Conservation (phyloP, 1,284 basidiomycete species). For the Rhodotorula sp. region DNA sequence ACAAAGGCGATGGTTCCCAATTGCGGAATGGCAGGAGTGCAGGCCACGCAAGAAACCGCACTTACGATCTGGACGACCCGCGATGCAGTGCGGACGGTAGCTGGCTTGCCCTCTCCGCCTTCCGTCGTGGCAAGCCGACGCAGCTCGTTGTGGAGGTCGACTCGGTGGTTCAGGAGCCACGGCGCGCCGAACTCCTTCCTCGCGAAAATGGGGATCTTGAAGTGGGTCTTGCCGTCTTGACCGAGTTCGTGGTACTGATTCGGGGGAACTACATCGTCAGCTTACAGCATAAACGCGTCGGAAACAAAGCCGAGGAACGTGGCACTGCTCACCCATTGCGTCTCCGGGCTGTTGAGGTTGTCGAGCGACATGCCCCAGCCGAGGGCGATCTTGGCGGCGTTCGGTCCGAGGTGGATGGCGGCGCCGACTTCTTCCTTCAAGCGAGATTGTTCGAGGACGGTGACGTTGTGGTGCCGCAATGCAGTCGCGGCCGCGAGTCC, state of each 20-base stretch:
- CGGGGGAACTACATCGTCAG: not conserved
- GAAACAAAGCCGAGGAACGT: not conserved
- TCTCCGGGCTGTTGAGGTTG: slow-evolving; percentile 10
- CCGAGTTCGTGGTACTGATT: slow-evolving; percentile 25
- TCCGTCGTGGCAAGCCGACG: slow-evolving; percentile 39
- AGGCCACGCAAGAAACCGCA: not conserved
- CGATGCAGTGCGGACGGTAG: slow-evolving; percentile 28
- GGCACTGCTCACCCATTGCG: not conserved
- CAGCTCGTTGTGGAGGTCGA: slow-evolving; percentile 46
- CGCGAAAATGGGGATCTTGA: slow-evolving; percentile 18
- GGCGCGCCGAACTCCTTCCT: slow-evolving; percentile 38
- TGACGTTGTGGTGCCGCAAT: slow-evolving; percentile 42
- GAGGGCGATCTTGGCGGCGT: slow-evolving; percentile 37
- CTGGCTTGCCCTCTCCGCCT: slow-evolving; percentile 32
- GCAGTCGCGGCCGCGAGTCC: slow-evolving; percentile 42
- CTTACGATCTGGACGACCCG: slow-evolving; percentile 32
- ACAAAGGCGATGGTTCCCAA: not conserved
- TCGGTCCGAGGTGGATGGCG: slow-evolving; percentile 44
- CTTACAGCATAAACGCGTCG: too few species aligned
- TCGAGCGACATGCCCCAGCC: slow-evolving; percentile 27
- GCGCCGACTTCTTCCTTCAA: slow-evolving; percentile 45
- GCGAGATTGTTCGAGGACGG: slow-evolving; percentile 41
- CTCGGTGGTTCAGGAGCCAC: slow-evolving; percentile 47
- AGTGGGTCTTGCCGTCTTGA: slow-evolving; percentile 14
- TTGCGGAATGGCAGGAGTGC: not conserved